Evolutionary conservation across 2,329 filamentous ascomycete species (phyloP).

Genomic region (Daldinia sp.): DNA sequence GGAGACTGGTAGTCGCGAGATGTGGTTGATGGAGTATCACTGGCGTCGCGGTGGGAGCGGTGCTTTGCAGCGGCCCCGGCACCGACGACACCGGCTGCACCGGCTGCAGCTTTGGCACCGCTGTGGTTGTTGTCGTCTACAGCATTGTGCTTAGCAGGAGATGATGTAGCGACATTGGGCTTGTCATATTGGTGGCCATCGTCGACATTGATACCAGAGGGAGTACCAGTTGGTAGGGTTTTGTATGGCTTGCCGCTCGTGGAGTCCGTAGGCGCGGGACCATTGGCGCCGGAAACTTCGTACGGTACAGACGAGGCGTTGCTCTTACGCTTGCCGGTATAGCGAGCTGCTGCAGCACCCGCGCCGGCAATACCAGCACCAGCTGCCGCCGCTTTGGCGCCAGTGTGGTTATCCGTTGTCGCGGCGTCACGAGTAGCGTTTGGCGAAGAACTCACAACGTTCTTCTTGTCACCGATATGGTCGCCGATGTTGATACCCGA

Average conservation of each 20-base stretch:
- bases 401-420: slow-evolving; percentile 16
- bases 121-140: slow-evolving; percentile 6
- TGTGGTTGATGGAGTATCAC: neutral
- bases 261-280: neutral
- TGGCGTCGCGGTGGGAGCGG: neutral
- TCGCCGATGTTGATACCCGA: slow-evolving; percentile 38
- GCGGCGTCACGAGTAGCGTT: neutral
- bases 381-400: slow-evolving; percentile 20
- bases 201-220: slow-evolving; percentile 8
- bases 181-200: neutral
- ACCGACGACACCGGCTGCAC: slow-evolving; percentile 17
- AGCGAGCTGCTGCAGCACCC: slow-evolving; percentile 15
- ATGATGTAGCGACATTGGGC: neutral
- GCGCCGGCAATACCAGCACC: slow-evolving; percentile 24
- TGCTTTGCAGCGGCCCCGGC: slow-evolving; percentile 13
- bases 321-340: slow-evolving; percentile 9
- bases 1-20: neutral
- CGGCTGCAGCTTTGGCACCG: slow-evolving; percentile 17
- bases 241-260: slow-evolving; percentile 6
- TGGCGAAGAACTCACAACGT: neutral
- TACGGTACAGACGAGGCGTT: neutral
- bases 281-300: neutral
- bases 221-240: slow-evolving; percentile 1
- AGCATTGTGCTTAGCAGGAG: neutral
- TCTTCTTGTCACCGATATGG: slow-evolving; percentile 6